Conservation (phyloP, 345 rosid species). For the Streptanthus diversifolius region DNA sequence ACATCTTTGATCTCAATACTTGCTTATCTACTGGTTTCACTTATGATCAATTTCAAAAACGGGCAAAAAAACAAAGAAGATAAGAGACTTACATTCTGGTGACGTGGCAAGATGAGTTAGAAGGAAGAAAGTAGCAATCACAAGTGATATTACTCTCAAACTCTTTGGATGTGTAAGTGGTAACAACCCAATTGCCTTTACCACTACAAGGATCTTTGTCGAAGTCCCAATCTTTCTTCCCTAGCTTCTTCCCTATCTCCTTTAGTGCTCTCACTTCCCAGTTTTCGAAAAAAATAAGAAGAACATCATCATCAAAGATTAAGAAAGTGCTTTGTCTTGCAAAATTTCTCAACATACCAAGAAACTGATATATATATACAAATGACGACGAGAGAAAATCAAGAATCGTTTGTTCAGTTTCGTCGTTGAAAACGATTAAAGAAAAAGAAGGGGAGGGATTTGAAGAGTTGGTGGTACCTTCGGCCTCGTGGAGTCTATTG, state of each 20-base stretch:
- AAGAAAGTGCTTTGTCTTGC: neutral
- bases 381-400: neutral
- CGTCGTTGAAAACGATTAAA: neutral
- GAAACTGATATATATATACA: no score
- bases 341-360: neutral
- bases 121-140: slow-evolving; percentile 39
- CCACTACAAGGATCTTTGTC: slow-evolving; percentile 74
- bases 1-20: no score
- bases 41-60: no score
- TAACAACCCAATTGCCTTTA: slow-evolving; percentile 49
- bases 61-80: neutral
- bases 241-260: slow-evolving; percentile 59
- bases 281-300: neutral
- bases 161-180: slow-evolving; percentile 32
- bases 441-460: neutral
- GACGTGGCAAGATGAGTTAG: slow-evolving; percentile 60
- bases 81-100: slow-evolving; percentile 48
- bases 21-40: no score
- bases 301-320: neutral
- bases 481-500: slow-evolving; percentile 25
- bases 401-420: neutral
- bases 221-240: slow-evolving; percentile 72
- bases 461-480: slow-evolving; percentile 24
- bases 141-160: slow-evolving; percentile 59
- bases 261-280: slow-evolving; percentile 60